These are phyloP conservation scores for Penicillium capsulatum DNA, from an alignment of 2,329 filamentous ascomycete species.

Conservation along the genomic window DNA sequence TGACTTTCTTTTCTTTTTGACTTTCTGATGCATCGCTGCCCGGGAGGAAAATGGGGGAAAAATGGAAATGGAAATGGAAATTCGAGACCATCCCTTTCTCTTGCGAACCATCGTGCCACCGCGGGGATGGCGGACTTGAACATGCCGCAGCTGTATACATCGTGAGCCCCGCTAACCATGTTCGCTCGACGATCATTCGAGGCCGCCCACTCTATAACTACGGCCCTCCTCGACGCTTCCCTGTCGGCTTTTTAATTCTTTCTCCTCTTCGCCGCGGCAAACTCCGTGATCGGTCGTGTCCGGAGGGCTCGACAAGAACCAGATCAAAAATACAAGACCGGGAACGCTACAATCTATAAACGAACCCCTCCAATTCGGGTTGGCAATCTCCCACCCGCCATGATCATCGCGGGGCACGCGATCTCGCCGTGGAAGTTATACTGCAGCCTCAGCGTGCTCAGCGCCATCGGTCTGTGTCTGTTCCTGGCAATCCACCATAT, in stretches of 20 bases:
- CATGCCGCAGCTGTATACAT: constrained; percentile 5
- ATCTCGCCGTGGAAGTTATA: too few relatives aligned
- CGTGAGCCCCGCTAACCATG: constrained; percentile 6
- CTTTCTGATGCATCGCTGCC: neutral
- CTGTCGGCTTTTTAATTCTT: neutral
- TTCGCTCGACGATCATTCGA: constrained; percentile 1
- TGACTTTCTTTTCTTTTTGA: neutral
- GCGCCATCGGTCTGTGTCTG: too few relatives aligned
- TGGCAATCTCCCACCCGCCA: too few relatives aligned
- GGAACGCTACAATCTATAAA: too few relatives aligned
- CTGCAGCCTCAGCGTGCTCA: too few relatives aligned
- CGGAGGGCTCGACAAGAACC: too few relatives aligned
- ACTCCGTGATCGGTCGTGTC: too few relatives aligned
- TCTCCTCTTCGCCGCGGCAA: neutral
- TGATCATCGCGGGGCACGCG: too few relatives aligned
- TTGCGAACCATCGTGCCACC: constrained; percentile 12
- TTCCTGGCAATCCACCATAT: too few relatives aligned
- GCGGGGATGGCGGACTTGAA: neutral
- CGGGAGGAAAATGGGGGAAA: neutral
- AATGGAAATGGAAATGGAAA: too few relatives aligned
- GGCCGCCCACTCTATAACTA: neutral
- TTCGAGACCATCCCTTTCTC: neutral
- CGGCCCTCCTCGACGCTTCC: neutral
- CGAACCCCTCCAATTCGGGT: too few relatives aligned
- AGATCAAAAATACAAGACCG: too few relatives aligned